phyloP scores from a whole-genome alignment of 176 grass and related monocot species.

The Zizania latifolia region DNA sequence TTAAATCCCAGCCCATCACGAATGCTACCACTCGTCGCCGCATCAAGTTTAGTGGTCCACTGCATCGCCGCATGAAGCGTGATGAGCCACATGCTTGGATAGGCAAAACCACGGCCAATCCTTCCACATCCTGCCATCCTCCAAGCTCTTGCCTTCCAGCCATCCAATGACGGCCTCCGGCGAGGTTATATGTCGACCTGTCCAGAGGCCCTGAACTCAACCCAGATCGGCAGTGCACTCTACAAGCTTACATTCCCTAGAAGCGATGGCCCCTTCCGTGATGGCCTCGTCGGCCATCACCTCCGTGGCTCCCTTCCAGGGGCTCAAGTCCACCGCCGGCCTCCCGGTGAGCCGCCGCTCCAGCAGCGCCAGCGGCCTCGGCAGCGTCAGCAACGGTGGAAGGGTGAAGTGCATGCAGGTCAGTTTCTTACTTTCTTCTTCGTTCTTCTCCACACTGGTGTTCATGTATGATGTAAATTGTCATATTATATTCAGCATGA shows the following conservation, averaged over 20 bases:
- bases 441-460: too few species aligned
- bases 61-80: too few species aligned
- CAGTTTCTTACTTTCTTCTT: too few species aligned
- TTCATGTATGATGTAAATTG: too few species aligned
- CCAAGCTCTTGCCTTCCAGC: too few species aligned
- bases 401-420: not conserved
- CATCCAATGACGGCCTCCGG: too few species aligned
- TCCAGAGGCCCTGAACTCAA: not conserved
- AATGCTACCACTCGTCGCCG: too few species aligned
- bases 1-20: too few species aligned
- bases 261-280: not conserved
- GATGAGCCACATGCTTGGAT: not conserved
- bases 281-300: not conserved
- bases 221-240: not conserved
- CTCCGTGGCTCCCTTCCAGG: not conserved
- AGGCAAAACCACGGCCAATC: not conserved
- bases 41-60: too few species aligned
- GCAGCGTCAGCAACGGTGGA: not conserved
- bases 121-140: not conserved
- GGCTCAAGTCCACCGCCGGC: not conserved
- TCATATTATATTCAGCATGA: too few species aligned
- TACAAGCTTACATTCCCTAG: not conserved
- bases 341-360: too few species aligned
- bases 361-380: not conserved
- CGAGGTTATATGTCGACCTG: not conserved